Base-by-base conservation (phyloP, 371 early-diverging fungal species). In the Apophysomyces trapeziformis region DNA sequence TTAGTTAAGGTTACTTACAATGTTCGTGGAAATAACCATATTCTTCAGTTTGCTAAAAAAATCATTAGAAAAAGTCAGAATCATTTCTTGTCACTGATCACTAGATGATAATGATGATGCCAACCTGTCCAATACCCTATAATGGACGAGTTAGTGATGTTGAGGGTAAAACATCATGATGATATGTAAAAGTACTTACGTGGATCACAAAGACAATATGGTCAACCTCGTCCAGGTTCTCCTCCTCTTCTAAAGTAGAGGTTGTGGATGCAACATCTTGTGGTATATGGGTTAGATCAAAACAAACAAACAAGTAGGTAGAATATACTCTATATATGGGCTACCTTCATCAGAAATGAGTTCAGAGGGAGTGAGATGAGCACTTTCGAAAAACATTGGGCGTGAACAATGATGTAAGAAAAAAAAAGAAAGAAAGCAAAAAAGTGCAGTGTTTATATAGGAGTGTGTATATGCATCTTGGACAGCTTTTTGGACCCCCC, bases 41-140 rank as follows among this genome's bases (percentile, higher is more conserved):
- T 43, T 78, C 76, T 41, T 86, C 86, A 26, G 83, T 79, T 77
- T 87, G 87, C 72, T 79, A 26, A 12, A 26, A 26, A 54, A 38
- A 37, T 14, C 2, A 26, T 26, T 26, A 26, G 2, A 26, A 26
- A 26, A 3, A 26, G 32, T 26, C 32, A 26, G 32, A 26, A 2
- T 26, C 7, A 35, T n/a, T 50, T 43, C 2, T 43, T 43, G 43
- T 43, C 14, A 9, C 43, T 50, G 37, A 11, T 36, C 38, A 35
- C 54, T 39, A 18, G 4, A 38, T 18, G 38, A 35, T 26, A 26
- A 26, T 18, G 38, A 38, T 46, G 12, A 16, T 26, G 26, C 18
- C 64, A 72, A 76, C 79, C 68, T 86, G 83, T 35, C 90, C 90
- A 79, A 90, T 90, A 50, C 90, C 90, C 82, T 82, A 67, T 37